These are phyloP conservation scores for Cucurbita maxima DNA, from an alignment of 306 rosid species.

Conservation along the genomic window DNA sequence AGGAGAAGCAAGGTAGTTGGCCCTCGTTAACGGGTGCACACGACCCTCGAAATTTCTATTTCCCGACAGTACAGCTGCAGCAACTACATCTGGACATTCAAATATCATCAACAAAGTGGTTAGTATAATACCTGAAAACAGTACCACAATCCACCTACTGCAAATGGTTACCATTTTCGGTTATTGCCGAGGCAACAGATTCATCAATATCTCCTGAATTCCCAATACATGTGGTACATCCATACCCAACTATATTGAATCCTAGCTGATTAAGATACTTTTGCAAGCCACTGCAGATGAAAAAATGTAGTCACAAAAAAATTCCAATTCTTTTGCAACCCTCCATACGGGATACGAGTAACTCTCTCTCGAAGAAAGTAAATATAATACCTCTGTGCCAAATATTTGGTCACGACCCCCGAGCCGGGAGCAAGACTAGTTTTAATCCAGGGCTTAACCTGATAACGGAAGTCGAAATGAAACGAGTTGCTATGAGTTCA, in stretches of 20 bases:
- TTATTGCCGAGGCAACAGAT: constrained; percentile 67
- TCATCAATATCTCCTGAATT: constrained; percentile 92
- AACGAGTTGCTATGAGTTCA: neutral
- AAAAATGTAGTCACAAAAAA: neutral
- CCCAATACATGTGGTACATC: constrained; percentile 97
- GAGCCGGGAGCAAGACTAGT: constrained; percentile 99
- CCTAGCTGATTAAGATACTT: constrained; percentile 83
- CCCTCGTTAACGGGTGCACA: constrained; percentile 90
- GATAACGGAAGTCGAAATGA: constrained; percentile 4
- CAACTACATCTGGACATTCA: constrained; percentile 56
- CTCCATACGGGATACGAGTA: constrained; percentile 23
- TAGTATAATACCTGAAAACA: neutral
- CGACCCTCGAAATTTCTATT: constrained; percentile 97
- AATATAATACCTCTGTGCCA: constrained; percentile 49
- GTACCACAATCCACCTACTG: neutral
- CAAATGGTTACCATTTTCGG: constrained; percentile 52
- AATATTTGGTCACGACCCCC: constrained; percentile 89
- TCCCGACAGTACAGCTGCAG: constrained; percentile 94
- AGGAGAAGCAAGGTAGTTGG: constrained; percentile 96
- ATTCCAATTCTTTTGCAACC: constrained; percentile 46
- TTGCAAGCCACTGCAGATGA: constrained; percentile 61
- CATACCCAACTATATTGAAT: constrained; percentile 82
- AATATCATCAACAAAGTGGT: constrained; percentile 10
- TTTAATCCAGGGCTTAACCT: constrained; percentile 98
- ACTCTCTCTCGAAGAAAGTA: neutral